These are phyloP conservation scores for Smallanthus sonchifolius DNA, from an alignment of 129 eudicot species.

Conservation along the genomic window DNA sequence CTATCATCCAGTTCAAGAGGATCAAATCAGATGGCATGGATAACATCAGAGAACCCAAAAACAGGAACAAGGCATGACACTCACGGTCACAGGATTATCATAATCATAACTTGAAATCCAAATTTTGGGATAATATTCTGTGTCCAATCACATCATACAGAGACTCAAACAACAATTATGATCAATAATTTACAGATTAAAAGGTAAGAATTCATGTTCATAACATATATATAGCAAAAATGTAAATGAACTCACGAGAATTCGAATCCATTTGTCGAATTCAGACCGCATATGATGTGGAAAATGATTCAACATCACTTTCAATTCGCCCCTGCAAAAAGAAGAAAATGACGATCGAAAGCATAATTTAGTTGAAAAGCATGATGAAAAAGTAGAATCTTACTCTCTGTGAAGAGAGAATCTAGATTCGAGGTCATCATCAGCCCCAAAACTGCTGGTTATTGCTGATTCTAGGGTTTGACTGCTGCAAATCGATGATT, in stretches of 20 bases:
- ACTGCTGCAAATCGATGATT: not conserved
- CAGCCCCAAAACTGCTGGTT: not conserved
- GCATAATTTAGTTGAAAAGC: not conserved
- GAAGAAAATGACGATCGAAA: not conserved
- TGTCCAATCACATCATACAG: not conserved
- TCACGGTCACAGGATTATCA: not conserved
- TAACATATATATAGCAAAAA: not conserved
- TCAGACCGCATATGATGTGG: not conserved
- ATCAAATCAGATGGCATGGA: not conserved
- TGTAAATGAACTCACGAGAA: conserved; percentile 20
- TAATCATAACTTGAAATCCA: not conserved
- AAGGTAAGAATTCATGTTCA: not conserved
- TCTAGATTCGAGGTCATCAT: not conserved
- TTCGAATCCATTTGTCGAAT: conserved; percentile 17
- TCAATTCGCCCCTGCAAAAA: conserved; percentile 7
- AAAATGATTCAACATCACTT: not conserved
- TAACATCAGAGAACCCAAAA: not conserved
- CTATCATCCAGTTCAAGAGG: not conserved
- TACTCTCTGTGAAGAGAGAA: conserved; percentile 16
- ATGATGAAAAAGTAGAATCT: not conserved
- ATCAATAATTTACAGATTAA: not conserved
- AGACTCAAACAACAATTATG: not conserved
- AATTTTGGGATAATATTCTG: not conserved
- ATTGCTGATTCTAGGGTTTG: not conserved
- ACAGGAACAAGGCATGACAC: not conserved